These are phyloP conservation scores for Xylaria sp. DNA, from an alignment of 2,329 filamentous ascomycete species.

Conservation along the genomic window DNA sequence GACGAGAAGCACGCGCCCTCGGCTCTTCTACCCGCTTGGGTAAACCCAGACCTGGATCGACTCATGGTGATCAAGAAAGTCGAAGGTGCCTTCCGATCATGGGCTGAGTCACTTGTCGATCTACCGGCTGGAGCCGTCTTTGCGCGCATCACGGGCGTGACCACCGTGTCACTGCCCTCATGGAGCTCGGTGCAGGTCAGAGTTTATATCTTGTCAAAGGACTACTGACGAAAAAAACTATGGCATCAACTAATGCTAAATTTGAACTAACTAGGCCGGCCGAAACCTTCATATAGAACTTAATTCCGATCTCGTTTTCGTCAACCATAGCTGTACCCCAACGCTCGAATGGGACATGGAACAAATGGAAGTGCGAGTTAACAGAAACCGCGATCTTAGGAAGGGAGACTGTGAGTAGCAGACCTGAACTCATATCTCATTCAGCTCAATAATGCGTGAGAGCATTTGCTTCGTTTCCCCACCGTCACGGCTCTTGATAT, in stretches of 20 bases:
- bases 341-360: slow-evolving; percentile 31
- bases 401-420: slow-evolving; percentile 29
- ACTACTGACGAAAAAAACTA: not conserved
- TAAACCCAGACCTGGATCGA: slow-evolving; percentile 29
- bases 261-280: slow-evolving; percentile 13
- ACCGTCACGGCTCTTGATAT: not conserved
- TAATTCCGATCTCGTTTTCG: slow-evolving; percentile 27
- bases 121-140: slow-evolving; percentile 33
- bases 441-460: not conserved
- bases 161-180: not conserved
- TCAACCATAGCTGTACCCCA: slow-evolving; percentile 32
- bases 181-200: slow-evolving; percentile 31
- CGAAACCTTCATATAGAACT: slow-evolving; percentile 27
- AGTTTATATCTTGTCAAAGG: not conserved
- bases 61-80: slow-evolving; percentile 25
- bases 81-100: slow-evolving; percentile 21
- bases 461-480: not conserved
- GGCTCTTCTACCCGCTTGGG: slow-evolving; percentile 30
- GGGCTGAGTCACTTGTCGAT: slow-evolving; percentile 29
- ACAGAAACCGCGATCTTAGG: slow-evolving; percentile 10
- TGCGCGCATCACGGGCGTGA: slow-evolving; percentile 30
- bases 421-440: not conserved
- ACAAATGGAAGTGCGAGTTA: slow-evolving; percentile 29
- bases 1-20: slow-evolving; percentile 2
- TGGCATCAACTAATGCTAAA: slow-evolving; percentile 6